These are phyloP conservation scores for Aureobasidium pullulans DNA, from an alignment of 2,329 filamentous ascomycete species.

Conservation along the genomic window DNA sequence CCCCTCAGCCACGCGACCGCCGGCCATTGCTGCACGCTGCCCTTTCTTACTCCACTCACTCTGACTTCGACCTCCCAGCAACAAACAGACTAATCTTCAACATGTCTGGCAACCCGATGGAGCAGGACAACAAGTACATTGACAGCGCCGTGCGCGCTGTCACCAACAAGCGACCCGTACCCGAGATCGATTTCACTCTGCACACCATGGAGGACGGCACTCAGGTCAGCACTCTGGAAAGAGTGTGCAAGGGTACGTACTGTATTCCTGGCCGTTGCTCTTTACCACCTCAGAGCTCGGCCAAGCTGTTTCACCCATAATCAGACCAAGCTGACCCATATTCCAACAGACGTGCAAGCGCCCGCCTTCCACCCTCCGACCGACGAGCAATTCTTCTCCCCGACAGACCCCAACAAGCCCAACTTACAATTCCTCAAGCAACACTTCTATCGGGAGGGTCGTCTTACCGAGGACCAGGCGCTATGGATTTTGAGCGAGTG, in stretches of 20 bases:
- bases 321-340: not conserved
- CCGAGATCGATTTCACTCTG: constrained; percentile 97
- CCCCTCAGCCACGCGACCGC: constrained; percentile 12
- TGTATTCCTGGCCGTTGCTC: not conserved
- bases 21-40: constrained; percentile 3
- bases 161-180: constrained; percentile 86
- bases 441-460: constrained; percentile 95
- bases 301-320: not conserved
- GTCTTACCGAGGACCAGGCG: constrained; percentile 93
- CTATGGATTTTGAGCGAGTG: constrained; percentile 89
- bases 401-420: constrained; percentile 78
- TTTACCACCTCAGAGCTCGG: not conserved
- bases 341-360: constrained; percentile 78
- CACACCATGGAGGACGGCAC: constrained; percentile 97
- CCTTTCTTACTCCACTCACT: not conserved
- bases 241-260: constrained; percentile 87
- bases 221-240: constrained; percentile 89
- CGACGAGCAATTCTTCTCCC: constrained; percentile 89
- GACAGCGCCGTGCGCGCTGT: constrained; percentile 91
- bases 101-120: constrained; percentile 24
- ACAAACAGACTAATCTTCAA: constrained; percentile 14
- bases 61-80: constrained; percentile 2
- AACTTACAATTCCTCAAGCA: constrained; percentile 93
- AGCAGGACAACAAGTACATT: constrained; percentile 43
- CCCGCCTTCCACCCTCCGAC: constrained; percentile 88